Percentiles rank a stretch among this genome's conserved stretches.
phyloP scores from a whole-genome alignment of 345 rosid species.

The Rubroshorea leprosula region DNA sequence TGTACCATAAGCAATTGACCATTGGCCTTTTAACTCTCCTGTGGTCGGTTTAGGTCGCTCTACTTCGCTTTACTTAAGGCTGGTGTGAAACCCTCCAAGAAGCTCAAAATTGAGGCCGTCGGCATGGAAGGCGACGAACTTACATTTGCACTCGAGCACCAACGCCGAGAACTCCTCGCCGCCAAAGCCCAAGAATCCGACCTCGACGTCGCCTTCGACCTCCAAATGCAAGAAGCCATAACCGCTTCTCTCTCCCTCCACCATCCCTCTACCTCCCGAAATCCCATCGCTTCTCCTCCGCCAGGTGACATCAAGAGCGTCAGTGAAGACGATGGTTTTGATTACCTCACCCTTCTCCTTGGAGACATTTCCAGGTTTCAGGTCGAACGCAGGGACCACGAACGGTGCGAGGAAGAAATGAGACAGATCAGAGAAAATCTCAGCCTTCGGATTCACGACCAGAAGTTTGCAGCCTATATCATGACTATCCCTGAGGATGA shows the following conservation, averaged over 20 bases:
- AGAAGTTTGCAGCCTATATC: slow-evolving; percentile 47
- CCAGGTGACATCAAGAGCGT: background rate
- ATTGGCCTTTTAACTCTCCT: too few species aligned
- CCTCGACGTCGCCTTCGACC: slow-evolving; percentile 49
- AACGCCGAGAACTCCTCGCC: slow-evolving; percentile 37
- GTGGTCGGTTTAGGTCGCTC: too few species aligned
- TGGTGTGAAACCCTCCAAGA: too few species aligned
- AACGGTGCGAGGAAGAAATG: slow-evolving; percentile 27
- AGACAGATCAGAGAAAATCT: slow-evolving; percentile 37
- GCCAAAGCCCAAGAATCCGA: slow-evolving; percentile 44
- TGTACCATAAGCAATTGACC: too few species aligned
- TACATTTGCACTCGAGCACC: slow-evolving; percentile 26
- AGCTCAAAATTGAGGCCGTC: too few species aligned
- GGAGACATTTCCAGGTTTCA: slow-evolving; percentile 40
- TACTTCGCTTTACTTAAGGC: too few species aligned
- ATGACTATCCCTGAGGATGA: slow-evolving; percentile 40
- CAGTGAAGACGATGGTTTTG: slow-evolving; percentile 17
- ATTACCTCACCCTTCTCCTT: slow-evolving; percentile 30
- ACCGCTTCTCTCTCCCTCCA: slow-evolving; percentile 35
- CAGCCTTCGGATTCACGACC: slow-evolving; percentile 59
- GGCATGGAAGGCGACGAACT: slow-evolving; percentile 20
- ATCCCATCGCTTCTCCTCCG: slow-evolving; percentile 10
- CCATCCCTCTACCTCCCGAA: slow-evolving; percentile 17
- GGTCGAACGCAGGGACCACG: slow-evolving; percentile 44
- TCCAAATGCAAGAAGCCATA: slow-evolving; percentile 62